These are phyloP conservation scores for Sistotremastrum suecicum DNA, from an alignment of 768 basidiomycete genomes.

Conservation along the genomic window DNA sequence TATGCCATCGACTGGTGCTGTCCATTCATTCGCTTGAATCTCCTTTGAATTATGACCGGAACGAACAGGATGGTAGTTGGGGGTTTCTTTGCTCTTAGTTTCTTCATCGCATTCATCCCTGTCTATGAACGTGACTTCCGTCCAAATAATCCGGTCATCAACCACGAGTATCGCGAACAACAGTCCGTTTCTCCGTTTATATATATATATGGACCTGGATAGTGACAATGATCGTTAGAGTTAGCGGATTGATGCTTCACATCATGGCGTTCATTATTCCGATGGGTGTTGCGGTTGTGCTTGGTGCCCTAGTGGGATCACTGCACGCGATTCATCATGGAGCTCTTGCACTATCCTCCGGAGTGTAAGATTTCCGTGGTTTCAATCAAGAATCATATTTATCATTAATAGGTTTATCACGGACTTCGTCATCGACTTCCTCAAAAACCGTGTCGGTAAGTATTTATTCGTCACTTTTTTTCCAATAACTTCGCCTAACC, in stretches of 20 bases:
- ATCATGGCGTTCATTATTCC: constrained; percentile 35
- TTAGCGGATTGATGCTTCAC: constrained; percentile 33
- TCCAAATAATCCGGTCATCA: constrained; percentile 36
- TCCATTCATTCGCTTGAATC: too few species aligned
- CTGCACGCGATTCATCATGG: constrained; percentile 44
- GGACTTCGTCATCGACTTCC: constrained; percentile 30
- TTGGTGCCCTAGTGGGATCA: constrained; percentile 29
- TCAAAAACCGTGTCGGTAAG: constrained; percentile 48
- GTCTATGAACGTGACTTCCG: constrained; percentile 39
- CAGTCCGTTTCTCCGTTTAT: constrained; percentile 24
- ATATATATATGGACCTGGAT: neutral
- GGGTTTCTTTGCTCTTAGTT: constrained; percentile 1
- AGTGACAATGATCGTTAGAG: constrained; percentile 19
- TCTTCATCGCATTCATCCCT: constrained; percentile 12
- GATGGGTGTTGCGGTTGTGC: constrained; percentile 20
- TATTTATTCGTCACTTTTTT: neutral
- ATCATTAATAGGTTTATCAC: constrained; percentile 28
- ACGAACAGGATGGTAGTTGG: constrained; percentile 2
- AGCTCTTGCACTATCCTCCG: constrained; percentile 31
- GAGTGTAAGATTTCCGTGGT: constrained; percentile 20
- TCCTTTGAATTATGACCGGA: too few species aligned
- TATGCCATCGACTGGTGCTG: too few species aligned
- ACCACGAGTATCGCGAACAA: constrained; percentile 31
- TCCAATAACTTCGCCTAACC: neutral
- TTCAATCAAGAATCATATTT: neutral